Conservation (phyloP, 2,329 filamentous ascomycete genomes). For the Neopestalotiopsis clavispora region DNA sequence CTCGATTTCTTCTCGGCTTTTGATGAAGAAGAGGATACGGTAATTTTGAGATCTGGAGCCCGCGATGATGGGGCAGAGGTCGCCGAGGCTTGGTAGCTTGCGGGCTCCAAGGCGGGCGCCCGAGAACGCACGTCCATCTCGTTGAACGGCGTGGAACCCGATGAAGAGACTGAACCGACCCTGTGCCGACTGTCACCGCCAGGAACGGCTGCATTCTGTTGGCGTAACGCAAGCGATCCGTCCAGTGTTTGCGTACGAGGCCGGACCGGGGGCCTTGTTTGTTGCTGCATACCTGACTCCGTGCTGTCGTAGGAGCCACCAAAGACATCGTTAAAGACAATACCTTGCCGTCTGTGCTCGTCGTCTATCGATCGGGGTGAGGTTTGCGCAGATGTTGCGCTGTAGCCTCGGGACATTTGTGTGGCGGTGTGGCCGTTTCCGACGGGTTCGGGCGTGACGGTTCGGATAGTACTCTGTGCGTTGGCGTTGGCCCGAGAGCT, state of each 20-base stretch:
- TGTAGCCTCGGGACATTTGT: slow-evolving; percentile 36
- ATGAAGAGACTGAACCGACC: slow-evolving; percentile 73
- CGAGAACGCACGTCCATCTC: slow-evolving; percentile 48
- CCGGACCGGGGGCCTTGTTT: slow-evolving; percentile 44
- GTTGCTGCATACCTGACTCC: slow-evolving; percentile 42
- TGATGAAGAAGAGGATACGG: slow-evolving; percentile 36
- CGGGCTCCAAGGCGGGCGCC: slow-evolving; percentile 46
- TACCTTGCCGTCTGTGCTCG: slow-evolving; percentile 58
- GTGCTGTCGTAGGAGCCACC: slow-evolving; percentile 54
- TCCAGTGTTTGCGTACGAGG: slow-evolving; percentile 66
- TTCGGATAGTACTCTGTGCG: slow-evolving; percentile 57
- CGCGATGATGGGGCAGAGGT: slow-evolving; percentile 38
- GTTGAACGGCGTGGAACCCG: slow-evolving; percentile 57
- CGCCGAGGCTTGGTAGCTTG: slow-evolving; percentile 45
- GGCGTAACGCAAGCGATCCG: slow-evolving; percentile 50
- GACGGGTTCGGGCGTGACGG: slow-evolving; percentile 68
- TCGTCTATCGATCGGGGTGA: slow-evolving; percentile 54
- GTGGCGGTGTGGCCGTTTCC: slow-evolving; percentile 36
- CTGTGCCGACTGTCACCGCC: slow-evolving; percentile 61
- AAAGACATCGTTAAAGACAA: slow-evolving; percentile 64
- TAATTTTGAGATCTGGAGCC: slow-evolving; percentile 40
- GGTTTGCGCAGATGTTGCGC: slow-evolving; percentile 46
- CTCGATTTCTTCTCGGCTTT: slow-evolving; percentile 50
- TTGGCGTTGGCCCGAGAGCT: slow-evolving; percentile 34
- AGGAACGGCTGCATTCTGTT: slow-evolving; percentile 41